Percentiles rank a stretch among this genome's conserved stretches.
These are phyloP conservation scores for Barnettozyma hawaiiensis DNA, from an alignment of 1,139 yeast genomes.

Conservation along the genomic window DNA sequence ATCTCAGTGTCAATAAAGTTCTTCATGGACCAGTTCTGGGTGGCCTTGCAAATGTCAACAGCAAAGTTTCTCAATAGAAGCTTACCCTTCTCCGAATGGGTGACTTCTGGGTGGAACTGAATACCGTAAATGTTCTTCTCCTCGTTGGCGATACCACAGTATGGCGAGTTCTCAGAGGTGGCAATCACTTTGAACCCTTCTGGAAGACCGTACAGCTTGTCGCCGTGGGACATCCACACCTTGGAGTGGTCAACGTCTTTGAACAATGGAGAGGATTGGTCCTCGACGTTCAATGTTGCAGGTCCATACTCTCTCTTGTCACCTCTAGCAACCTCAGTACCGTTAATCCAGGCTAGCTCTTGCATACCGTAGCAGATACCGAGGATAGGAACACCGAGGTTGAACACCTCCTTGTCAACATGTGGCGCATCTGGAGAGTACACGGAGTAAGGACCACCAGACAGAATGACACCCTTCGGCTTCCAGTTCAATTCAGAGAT, in stretches of 20 bases:
- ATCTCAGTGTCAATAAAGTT: slow-evolving; percentile 96
- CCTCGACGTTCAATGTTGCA: slow-evolving; percentile 77
- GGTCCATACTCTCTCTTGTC: slow-evolving; percentile 99
- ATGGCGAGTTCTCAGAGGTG: slow-evolving; percentile 90
- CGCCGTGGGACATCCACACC: slow-evolving; percentile 99
- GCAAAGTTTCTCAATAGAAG: slow-evolving; percentile 86
- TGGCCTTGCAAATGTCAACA: slow-evolving; percentile 78
- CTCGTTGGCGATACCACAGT: slow-evolving; percentile 83
- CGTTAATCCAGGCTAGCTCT: slow-evolving; percentile 97
- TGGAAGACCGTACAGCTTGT: slow-evolving; percentile 88
- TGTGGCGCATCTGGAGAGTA: slow-evolving; percentile 95
- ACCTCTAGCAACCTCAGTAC: slow-evolving; percentile 93
- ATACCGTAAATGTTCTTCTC: slow-evolving; percentile 78
- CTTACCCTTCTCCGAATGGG: slow-evolving; percentile 92
- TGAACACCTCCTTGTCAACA: slow-evolving; percentile 90
- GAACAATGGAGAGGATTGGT: slow-evolving; percentile 64
- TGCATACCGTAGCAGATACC: slow-evolving; percentile 99
- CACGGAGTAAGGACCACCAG: slow-evolving; percentile 98
- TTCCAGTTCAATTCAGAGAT: slow-evolving; percentile 87
- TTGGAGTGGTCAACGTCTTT: slow-evolving; percentile 80
- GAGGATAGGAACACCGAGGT: slow-evolving; percentile 85
- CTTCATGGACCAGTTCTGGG: slow-evolving; percentile 96
- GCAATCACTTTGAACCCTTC: slow-evolving; percentile 87
- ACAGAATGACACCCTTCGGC: slow-evolving; percentile 92
- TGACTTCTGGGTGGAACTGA: slow-evolving; percentile 99